These are phyloP conservation scores for Sordariomycetes sp. DNA, from an alignment of 2,329 filamentous ascomycete genomes.

Conservation along the genomic window DNA sequence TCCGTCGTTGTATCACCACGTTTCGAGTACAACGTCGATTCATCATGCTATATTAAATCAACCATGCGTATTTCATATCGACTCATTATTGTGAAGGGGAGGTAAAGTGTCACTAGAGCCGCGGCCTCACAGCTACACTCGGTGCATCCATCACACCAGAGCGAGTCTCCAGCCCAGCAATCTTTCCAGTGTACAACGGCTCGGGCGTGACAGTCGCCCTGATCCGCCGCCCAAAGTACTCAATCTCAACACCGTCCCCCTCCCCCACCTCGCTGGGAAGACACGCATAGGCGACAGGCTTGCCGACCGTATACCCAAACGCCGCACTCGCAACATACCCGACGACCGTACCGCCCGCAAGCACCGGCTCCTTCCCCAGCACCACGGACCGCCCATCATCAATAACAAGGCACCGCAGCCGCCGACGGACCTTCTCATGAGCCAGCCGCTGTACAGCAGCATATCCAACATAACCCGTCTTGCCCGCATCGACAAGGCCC, in stretches of 20 bases:
- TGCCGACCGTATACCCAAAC: slow-evolving; percentile 45
- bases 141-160: background rate
- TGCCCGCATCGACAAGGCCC: slow-evolving; percentile 31
- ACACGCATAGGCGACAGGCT: slow-evolving; percentile 46
- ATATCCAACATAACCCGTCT: slow-evolving; percentile 36
- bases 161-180: background rate
- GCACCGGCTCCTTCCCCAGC: slow-evolving; percentile 50
- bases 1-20: no score
- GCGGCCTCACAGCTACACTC: background rate
- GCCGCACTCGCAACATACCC: slow-evolving; percentile 49
- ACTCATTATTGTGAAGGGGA: background rate
- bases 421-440: slow-evolving; percentile 16
- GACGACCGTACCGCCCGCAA: slow-evolving; percentile 25
- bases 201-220: slow-evolving; percentile 37
- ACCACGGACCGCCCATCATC: slow-evolving; percentile 43
- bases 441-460: slow-evolving; percentile 28
- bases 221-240: slow-evolving; percentile 45
- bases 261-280: slow-evolving; percentile 31
- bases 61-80: background rate
- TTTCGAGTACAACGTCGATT: no score
- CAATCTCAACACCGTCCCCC: slow-evolving; percentile 40
- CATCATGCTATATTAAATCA: no score
- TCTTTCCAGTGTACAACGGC: slow-evolving; percentile 22
- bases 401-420: slow-evolving; percentile 35
- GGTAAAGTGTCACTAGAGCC: background rate